Evolutionary conservation across 192 early-diverging fungal genomes (phyloP).

Genomic region (Martensiomyces pterosporus): DNA sequence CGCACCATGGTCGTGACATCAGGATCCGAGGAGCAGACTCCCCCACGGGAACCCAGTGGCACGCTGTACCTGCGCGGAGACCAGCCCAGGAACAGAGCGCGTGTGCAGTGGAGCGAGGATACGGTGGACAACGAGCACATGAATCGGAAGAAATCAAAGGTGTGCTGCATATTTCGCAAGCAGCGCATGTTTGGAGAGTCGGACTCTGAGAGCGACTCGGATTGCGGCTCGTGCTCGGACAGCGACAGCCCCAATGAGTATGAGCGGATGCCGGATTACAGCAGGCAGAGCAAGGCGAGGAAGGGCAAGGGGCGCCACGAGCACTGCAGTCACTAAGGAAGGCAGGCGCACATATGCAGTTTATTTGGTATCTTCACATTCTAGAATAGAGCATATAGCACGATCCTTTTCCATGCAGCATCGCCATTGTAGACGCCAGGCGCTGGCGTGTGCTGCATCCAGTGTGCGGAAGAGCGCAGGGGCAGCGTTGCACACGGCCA

Average conservation of each 20-base stretch:
- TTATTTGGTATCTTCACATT: too few relatives aligned
- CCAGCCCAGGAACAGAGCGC: neutral
- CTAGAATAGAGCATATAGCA: too few relatives aligned
- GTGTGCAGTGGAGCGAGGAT: slow-evolving; percentile 42
- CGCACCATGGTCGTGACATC: neutral
- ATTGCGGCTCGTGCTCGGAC: slow-evolving; percentile 9
- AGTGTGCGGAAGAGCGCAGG: too few relatives aligned
- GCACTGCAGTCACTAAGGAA: too few relatives aligned
- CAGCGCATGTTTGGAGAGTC: slow-evolving; percentile 49
- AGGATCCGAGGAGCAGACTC: neutral
- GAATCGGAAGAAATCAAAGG: slow-evolving; percentile 47
- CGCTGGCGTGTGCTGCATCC: too few relatives aligned
- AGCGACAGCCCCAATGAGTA: slow-evolving; percentile 43
- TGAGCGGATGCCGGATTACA: slow-evolving; percentile 50
- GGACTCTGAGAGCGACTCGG: slow-evolving; percentile 32
- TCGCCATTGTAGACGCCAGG: too few relatives aligned
- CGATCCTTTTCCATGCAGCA: too few relatives aligned
- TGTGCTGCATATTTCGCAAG: slow-evolving; percentile 51
- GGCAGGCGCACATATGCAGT: too few relatives aligned
- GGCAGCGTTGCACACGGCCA: too few relatives aligned
- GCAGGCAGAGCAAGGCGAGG: too few relatives aligned
- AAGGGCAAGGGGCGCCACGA: too few relatives aligned
- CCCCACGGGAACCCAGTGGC: too few relatives aligned
- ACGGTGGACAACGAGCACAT: slow-evolving; percentile 52
- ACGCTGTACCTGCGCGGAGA: neutral